These are phyloP conservation scores for Pythium rhizo-oryzae DNA, from an alignment of 352 stramenopile species.

Conservation along the genomic window DNA sequence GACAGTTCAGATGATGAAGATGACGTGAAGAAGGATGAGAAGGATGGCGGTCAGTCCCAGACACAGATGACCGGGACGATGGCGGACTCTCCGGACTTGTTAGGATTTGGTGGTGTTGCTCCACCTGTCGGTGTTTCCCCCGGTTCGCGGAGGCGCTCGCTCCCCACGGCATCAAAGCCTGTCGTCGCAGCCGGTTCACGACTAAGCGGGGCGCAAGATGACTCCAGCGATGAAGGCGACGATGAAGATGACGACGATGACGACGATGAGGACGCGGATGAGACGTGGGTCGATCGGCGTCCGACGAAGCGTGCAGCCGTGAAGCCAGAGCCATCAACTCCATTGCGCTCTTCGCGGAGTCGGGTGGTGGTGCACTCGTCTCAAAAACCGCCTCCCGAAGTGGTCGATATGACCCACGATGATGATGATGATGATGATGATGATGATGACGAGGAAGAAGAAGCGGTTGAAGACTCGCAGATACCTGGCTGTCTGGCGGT, in stretches of 20 bases:
- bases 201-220: not conserved
- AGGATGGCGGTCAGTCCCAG: conserved; percentile 7
- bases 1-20: conserved; percentile 18
- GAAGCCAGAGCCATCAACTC: not conserved
- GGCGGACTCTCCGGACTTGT: conserved; percentile 21
- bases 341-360: not conserved
- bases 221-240: not conserved
- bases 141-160: not conserved
- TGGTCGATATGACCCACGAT: conserved; percentile 29
- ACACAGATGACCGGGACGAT: conserved; percentile 17
- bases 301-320: not conserved
- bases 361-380: conserved; percentile 15
- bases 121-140: conserved; percentile 8
- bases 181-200: conserved; percentile 5
- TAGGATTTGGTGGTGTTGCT: conserved; percentile 26
- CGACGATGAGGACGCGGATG: conserved; percentile 9
- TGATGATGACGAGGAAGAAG: too few relatives aligned
- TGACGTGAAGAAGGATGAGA: conserved; percentile 14
- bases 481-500: conserved; percentile 6
- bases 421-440: conserved; percentile 21
- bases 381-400: conserved; percentile 8
- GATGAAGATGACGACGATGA: not conserved
- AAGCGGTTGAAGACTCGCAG: conserved; percentile 33
- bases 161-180: not conserved
- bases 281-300: conserved; percentile 8